A percentile compares a stretch with the other conserved stretches of the same genome.
Evolutionary conservation across 2,329 filamentous ascomycete genomes (phyloP).

Genomic region (Cercospora nicotianae): DNA sequence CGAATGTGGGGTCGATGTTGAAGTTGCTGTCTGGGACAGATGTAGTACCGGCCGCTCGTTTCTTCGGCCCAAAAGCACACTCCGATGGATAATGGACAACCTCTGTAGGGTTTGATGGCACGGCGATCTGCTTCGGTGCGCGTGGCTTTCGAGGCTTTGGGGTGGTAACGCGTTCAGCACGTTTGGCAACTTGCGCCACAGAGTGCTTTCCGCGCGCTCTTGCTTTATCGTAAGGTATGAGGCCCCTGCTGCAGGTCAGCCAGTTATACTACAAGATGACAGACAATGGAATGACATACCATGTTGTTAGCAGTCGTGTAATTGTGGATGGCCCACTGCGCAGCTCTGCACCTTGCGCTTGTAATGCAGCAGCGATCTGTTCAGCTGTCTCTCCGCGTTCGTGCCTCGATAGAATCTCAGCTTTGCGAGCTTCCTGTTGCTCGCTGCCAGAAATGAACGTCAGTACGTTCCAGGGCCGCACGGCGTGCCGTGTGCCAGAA

Average conservation of each 20-base stretch:
- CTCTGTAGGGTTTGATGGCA: slow-evolving; percentile 18
- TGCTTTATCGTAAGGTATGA: slow-evolving; percentile 30
- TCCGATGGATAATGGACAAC: slow-evolving; percentile 29
- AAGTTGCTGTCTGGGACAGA: background rate
- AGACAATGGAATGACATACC: slow-evolving; percentile 7
- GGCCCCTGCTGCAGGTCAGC: slow-evolving; percentile 13
- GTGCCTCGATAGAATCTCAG: slow-evolving; percentile 27
- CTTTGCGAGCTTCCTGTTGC: slow-evolving; percentile 24
- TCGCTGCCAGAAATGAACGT: background rate
- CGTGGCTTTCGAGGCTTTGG: slow-evolving; percentile 15
- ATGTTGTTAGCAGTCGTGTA: slow-evolving; percentile 30
- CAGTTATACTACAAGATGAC: background rate
- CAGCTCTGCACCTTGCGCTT: slow-evolving; percentile 25
- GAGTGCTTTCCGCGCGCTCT: slow-evolving; percentile 27
- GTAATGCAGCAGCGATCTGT: slow-evolving; percentile 29
- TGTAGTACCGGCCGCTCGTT: slow-evolving; percentile 8
- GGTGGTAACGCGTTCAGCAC: slow-evolving; percentile 10
- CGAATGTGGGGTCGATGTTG: slow-evolving; percentile 15
- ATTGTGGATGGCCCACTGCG: slow-evolving; percentile 28
- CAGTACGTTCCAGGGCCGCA: background rate
- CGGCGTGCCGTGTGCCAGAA: background rate
- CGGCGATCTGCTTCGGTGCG: slow-evolving; percentile 17
- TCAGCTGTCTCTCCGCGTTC: slow-evolving; percentile 30
- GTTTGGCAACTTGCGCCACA: slow-evolving; percentile 18
- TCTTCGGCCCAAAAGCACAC: slow-evolving; percentile 30